Evolutionary conservation across 1,139 yeast genomes (phyloP).

Genomic region (Hemisphaericaspora xylanilytica): DNA sequence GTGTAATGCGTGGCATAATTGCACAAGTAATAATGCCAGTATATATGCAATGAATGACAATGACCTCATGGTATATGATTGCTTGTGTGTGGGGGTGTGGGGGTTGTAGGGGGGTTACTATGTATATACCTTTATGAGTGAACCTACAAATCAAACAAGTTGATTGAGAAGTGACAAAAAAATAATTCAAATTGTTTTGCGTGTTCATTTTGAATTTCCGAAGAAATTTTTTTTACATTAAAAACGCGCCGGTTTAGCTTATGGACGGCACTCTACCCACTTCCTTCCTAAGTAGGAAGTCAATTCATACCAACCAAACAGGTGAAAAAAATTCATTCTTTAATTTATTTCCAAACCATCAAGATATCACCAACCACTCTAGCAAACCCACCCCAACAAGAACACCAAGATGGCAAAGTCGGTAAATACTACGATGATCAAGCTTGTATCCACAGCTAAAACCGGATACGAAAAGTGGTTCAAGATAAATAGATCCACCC

Average conservation of each 20-base stretch:
- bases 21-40: slow-evolving; percentile 19
- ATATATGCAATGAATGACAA: slow-evolving; percentile 4
- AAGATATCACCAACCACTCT: too few relatives aligned
- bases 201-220: too few relatives aligned
- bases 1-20: slow-evolving; percentile 32
- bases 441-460: slow-evolving; percentile 75
- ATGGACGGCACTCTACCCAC: not conserved
- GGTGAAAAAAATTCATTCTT: not conserved
- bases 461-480: slow-evolving; percentile 85
- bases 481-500: slow-evolving; percentile 77
- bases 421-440: slow-evolving; percentile 47
- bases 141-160: too few relatives aligned
- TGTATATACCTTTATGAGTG: too few relatives aligned
- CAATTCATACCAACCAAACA: too few relatives aligned
- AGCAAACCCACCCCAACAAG: too few relatives aligned
- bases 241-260: not conserved
- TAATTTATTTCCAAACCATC: too few relatives aligned
- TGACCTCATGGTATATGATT: not conserved
- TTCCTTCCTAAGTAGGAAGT: slow-evolving; percentile 4
- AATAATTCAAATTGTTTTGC: too few relatives aligned
- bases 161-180: too few relatives aligned
- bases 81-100: too few relatives aligned
- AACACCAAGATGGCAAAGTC: slow-evolving; percentile 39
- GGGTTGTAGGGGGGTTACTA: too few relatives aligned
- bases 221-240: too few relatives aligned